phyloP scores from a whole-genome alignment of 164 flowering plant species.

The Aristolochia californica region DNA sequence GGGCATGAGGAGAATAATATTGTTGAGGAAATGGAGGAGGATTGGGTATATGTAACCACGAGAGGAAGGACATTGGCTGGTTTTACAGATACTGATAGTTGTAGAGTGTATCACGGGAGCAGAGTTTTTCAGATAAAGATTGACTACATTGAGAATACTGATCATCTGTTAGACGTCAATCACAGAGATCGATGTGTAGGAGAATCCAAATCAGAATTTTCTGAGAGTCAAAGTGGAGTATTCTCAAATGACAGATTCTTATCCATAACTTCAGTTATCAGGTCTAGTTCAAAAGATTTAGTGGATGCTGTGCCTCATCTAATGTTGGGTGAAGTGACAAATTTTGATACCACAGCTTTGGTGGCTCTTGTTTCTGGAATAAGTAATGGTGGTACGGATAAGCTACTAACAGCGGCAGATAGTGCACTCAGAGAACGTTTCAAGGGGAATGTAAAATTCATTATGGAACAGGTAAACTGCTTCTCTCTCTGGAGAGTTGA shows the following conservation, averaged over 20 bases:
- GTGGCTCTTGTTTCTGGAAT: conserved; percentile 86
- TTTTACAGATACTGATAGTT: too few relatives aligned
- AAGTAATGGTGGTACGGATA: conserved; percentile 61
- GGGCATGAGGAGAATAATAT: conserved; percentile 24
- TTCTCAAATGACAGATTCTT: not conserved
- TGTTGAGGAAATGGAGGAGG: conserved; percentile 39
- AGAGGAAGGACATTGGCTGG: not conserved
- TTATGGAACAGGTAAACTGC: conserved; percentile 62
- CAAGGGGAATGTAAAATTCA: conserved; percentile 69
- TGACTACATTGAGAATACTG: conserved; percentile 7
- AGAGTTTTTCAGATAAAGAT: conserved; percentile 39
- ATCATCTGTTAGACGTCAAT: conserved; percentile 7
- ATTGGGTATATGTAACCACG: conserved; percentile 39
- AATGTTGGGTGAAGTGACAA: conserved; percentile 26
- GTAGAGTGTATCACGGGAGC: too few relatives aligned
- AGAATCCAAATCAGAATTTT: conserved; percentile 6
- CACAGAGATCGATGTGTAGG: not conserved
- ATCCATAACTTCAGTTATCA: conserved; percentile 36
- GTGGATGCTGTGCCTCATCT: conserved; percentile 11
- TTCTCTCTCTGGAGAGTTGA: not conserved
- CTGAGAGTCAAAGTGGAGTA: not conserved
- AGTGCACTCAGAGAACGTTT: conserved; percentile 50
- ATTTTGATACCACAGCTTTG: conserved; percentile 91
- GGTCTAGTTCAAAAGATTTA: conserved; percentile 9
- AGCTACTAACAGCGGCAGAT: conserved; percentile 47